These are phyloP conservation scores for Linnemannia hyalina DNA, from an alignment of 192 early-diverging fungal genomes.

Conservation along the genomic window DNA sequence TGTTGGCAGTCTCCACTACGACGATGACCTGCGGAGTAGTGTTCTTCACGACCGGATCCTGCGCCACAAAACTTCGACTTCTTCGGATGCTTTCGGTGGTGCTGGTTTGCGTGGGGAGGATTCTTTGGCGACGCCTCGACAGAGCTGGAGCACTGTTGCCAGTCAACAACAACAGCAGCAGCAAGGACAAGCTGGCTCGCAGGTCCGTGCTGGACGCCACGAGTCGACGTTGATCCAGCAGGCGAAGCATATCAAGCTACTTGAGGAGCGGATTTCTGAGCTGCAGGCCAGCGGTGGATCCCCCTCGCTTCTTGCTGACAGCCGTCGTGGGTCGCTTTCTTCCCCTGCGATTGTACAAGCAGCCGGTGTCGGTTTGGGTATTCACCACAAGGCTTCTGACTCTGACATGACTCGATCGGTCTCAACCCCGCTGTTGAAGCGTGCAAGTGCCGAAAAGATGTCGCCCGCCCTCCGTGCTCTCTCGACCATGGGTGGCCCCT, in stretches of 20 bases:
- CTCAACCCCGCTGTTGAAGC: background rate
- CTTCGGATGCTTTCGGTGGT: constrained; percentile 15
- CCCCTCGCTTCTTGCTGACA: constrained; percentile 14
- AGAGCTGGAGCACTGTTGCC: constrained; percentile 46
- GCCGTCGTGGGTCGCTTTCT: constrained; percentile 16
- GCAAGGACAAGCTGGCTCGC: background rate
- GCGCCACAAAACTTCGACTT: constrained; percentile 33
- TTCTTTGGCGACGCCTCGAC: constrained; percentile 47
- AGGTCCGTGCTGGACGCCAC: constrained; percentile 29
- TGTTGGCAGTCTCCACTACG: constrained; percentile 8
- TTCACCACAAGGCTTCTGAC: constrained; percentile 37
- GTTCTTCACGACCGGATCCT: constrained; percentile 26
- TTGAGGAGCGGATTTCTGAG: constrained; percentile 52
- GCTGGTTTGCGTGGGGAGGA: constrained; percentile 23
- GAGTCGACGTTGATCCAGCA: constrained; percentile 54
- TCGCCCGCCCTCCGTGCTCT: constrained; percentile 27
- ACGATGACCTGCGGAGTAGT: constrained; percentile 10
- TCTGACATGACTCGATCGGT: constrained; percentile 11
- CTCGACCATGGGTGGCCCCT: constrained; percentile 15
- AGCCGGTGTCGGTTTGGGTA: constrained; percentile 23
- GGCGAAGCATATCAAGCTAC: constrained; percentile 49
- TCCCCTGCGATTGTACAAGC: constrained; percentile 6
- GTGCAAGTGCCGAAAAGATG: constrained; percentile 27
- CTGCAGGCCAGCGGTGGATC: constrained; percentile 38
- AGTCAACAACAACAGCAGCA: constrained; percentile 6